Conservation (phyloP, 345 rosid genomes). For the Linum usitatissimum region DNA sequence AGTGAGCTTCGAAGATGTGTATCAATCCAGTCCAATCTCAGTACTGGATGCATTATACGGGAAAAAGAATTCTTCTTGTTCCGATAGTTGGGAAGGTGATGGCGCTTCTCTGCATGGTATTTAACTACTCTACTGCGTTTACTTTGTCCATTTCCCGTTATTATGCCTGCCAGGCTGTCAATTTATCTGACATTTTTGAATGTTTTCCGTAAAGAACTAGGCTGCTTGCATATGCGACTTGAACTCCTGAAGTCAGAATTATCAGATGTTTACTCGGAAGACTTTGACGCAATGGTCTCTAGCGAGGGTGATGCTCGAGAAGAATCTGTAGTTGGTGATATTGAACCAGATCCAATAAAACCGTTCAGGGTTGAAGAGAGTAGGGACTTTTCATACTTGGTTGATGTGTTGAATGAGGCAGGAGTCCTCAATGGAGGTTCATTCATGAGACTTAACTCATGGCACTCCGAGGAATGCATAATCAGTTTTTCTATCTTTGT, state of each 20-base stretch:
- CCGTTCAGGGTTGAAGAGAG: conserved; percentile 28
- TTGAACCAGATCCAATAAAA: conserved; percentile 19
- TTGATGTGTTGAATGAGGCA: conserved; percentile 52
- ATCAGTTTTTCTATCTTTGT: conserved; percentile 40
- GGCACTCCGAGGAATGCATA: conserved; percentile 25
- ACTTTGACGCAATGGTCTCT: conserved; percentile 42
- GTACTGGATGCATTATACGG: conserved; percentile 44
- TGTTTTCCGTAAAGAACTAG: conserved; percentile 14
- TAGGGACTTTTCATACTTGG: conserved; percentile 54
- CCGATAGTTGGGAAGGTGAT: conserved; percentile 23
- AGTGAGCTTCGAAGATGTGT: conserved; percentile 36
- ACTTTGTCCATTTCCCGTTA: neutral
- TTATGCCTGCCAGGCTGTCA: neutral
- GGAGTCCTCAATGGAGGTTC: conserved; percentile 25
- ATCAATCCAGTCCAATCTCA: conserved; percentile 79
- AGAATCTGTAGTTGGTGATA: conserved; percentile 12
- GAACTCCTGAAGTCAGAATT: conserved; percentile 45
- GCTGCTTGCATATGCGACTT: conserved; percentile 31
- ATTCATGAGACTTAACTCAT: conserved; percentile 9
- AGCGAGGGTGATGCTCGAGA: conserved; percentile 44
- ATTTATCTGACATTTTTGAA: neutral
- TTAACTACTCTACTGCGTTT: conserved; percentile 1
- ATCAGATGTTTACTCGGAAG: conserved; percentile 38
- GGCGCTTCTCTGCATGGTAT: conserved; percentile 30
- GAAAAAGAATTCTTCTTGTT: conserved; percentile 21